A percentile compares a stretch with the other conserved stretches of the same genome.
These are phyloP conservation scores for Miscanthus sacchariflorus DNA, from an alignment of 202 grass and related monocot species.

Conservation along the genomic window DNA sequence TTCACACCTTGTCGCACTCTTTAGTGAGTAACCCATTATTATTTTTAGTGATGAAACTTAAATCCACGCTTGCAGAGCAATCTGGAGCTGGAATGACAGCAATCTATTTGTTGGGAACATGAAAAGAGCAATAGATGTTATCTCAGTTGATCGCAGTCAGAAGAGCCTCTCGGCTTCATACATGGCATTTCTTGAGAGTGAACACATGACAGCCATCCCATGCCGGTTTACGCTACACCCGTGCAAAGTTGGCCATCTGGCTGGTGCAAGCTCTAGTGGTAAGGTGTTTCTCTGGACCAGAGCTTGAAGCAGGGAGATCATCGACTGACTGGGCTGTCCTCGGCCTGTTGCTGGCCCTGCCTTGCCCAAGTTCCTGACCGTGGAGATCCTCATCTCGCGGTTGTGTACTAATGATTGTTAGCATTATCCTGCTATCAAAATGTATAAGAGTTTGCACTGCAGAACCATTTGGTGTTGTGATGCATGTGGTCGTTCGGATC, in stretches of 20 bases:
- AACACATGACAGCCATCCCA: slow-evolving; percentile 71
- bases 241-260: slow-evolving; percentile 71
- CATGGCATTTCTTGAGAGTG: slow-evolving; percentile 51
- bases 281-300: slow-evolving; percentile 82
- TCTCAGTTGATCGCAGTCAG: slow-evolving; percentile 45
- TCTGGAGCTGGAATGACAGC: slow-evolving; percentile 84
- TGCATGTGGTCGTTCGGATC: neutral
- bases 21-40: neutral
- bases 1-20: neutral
- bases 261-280: slow-evolving; percentile 57
- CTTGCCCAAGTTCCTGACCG: neutral
- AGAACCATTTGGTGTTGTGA: neutral
- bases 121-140: slow-evolving; percentile 79
- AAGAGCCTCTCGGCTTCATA: slow-evolving; percentile 16
- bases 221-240: slow-evolving; percentile 72
- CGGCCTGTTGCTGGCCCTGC: neutral
- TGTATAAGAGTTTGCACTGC: slow-evolving; percentile 7
- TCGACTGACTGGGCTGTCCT: neutral
- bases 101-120: slow-evolving; percentile 76
- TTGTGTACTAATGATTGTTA: slow-evolving; percentile 9
- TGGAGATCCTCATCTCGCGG: neutral
- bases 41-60: neutral
- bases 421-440: neutral
- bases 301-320: slow-evolving; percentile 31
- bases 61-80: slow-evolving; percentile 61